These are phyloP conservation scores for Sodiomyces alkalinus DNA, from an alignment of 2,329 filamentous ascomycete species.

Conservation along the genomic window DNA sequence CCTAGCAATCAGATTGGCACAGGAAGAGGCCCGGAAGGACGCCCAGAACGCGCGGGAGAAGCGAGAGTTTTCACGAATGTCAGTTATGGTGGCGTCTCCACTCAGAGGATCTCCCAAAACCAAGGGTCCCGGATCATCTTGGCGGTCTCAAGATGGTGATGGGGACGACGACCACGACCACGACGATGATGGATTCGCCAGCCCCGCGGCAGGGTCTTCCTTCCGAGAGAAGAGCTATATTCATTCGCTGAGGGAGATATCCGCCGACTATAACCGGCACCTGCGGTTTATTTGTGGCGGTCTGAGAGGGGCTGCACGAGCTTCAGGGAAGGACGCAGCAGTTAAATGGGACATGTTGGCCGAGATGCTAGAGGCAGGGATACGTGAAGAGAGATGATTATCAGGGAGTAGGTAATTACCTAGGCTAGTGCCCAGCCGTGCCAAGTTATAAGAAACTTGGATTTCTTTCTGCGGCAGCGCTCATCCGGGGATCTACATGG, in stretches of 20 bases:
- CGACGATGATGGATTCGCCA: slow-evolving; percentile 5
- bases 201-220: slow-evolving; percentile 8
- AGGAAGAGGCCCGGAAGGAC: slow-evolving; percentile 31
- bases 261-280: slow-evolving; percentile 46
- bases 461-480: no score
- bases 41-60: slow-evolving; percentile 20
- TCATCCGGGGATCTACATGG: slow-evolving; percentile 6
- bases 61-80: slow-evolving; percentile 23
- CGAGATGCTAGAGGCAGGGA: slow-evolving; percentile 54
- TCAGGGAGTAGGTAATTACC: no score
- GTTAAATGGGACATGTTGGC: slow-evolving; percentile 67
- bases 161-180: slow-evolving; percentile 23
- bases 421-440: no score
- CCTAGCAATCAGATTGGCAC: slow-evolving; percentile 53
- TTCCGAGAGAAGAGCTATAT: slow-evolving; percentile 24
- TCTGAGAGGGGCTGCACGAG: slow-evolving; percentile 59
- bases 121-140: slow-evolving; percentile 4
- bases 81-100: slow-evolving; percentile 17
- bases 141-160: slow-evolving; percentile 15
- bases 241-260: slow-evolving; percentile 39
- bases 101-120: slow-evolving; percentile 12
- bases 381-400: no score
- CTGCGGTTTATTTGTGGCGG: slow-evolving; percentile 59
- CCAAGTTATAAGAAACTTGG: no score
- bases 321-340: slow-evolving; percentile 44